Evolutionary conservation across 106 monocot species (phyloP), one percentile per base, ranked within the genome.

Genomic region (Chionographis japonica): DNA sequence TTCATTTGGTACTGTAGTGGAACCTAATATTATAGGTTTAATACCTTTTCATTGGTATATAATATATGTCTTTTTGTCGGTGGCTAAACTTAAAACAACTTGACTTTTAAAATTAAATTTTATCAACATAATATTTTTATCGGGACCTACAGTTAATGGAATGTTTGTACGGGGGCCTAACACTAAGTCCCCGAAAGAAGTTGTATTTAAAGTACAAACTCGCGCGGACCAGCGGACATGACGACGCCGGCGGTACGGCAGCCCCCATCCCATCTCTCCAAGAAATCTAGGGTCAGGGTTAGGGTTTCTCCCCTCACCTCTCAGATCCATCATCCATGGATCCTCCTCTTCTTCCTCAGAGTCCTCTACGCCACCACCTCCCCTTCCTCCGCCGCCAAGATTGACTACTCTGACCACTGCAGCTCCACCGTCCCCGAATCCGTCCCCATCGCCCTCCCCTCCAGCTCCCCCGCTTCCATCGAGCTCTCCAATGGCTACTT

Each of bases 401-500:
- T 71, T 66, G 50, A 77, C 66, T 88, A 83, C 69, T 42, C 88
- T 61, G 54, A 9, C 56, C 77, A 73, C 70, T 92, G 84, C 80
- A 18, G 35, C 72, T 53, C 75, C 66, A 36, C 71, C 72, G 81
- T 84, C 13, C 77, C 76, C 0, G 58, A 54, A 37, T 76, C 78
- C 40, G 8, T 59, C 15, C 13, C 53, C 56, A 16, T 56, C 2
- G n/a, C 40, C 60, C 62, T n/a, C 2, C 7, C 63, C 63, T 6
- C 50, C 17, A 12, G 59, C 35, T 3, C 40, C 39, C 4, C 9
- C 36, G 39, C 38, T 68, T 59, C 16, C 69, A 69, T 85, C 67
- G 40, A 18, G 2, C 10, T 83, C 56, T 19, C 68, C 37, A 51
- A 43, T 52, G 64, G 61, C n/a, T 67, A 74, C 74, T 86, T 74